These are phyloP conservation scores for Cordyceps tenuipes DNA, from an alignment of 2,329 filamentous ascomycete genomes.

Conservation along the genomic window DNA sequence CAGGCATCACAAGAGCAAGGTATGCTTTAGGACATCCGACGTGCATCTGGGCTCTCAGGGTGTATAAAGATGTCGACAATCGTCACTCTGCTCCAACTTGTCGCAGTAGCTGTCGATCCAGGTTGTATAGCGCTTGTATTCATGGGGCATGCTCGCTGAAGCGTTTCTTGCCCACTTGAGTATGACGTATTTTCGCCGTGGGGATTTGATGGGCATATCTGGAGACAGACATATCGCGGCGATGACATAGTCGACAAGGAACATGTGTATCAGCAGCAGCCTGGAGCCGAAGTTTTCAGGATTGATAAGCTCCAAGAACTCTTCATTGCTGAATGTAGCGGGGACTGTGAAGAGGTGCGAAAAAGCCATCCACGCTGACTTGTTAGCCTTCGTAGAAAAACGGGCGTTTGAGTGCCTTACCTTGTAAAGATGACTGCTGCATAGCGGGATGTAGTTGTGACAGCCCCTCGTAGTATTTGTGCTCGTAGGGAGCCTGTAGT, in stretches of 20 bases:
- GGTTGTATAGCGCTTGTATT: constrained; percentile 13
- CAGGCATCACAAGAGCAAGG: neutral
- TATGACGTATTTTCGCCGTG: constrained; percentile 19
- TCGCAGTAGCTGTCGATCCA: constrained; percentile 20
- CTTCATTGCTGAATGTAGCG: constrained; percentile 18
- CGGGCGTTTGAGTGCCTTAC: constrained; percentile 10
- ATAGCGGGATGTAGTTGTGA: constrained; percentile 12
- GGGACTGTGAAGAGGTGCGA: constrained; percentile 17
- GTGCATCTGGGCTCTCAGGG: constrained; percentile 15
- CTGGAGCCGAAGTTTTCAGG: constrained; percentile 24
- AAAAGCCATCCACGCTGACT: constrained; percentile 18
- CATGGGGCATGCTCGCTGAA: constrained; percentile 14
- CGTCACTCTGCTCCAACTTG: constrained; percentile 16
- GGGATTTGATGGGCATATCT: constrained; percentile 15
- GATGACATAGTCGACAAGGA: constrained; percentile 25
- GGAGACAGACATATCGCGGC: constrained; percentile 18
- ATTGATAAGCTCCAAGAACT: constrained; percentile 24
- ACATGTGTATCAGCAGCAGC: constrained; percentile 29
- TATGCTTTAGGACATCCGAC: neutral
- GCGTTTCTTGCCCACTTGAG: constrained; percentile 19
- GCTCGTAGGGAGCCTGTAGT: constrained; percentile 15
- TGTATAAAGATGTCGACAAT: constrained; percentile 19
- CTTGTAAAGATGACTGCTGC: constrained; percentile 15
- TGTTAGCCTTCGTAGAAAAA: neutral
- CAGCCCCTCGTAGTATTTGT: constrained; percentile 15